A percentile compares a stretch with the other conserved stretches of the same genome.
Evolutionary conservation across 2,329 filamentous ascomycete species (phyloP).

Genomic region (Verticillium alfalfae): DNA sequence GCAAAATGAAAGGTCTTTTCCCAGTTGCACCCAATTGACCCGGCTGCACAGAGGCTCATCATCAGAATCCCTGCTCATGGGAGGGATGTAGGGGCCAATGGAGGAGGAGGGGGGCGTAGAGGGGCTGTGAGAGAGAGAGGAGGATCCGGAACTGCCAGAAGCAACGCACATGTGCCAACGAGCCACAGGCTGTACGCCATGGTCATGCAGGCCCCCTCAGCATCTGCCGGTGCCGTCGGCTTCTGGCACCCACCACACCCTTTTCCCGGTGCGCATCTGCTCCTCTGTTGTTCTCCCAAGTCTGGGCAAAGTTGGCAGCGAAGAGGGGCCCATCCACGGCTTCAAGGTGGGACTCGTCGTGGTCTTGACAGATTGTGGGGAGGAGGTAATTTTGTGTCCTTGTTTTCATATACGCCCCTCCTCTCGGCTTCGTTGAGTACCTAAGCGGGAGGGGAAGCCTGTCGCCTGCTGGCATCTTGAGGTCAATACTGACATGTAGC

Average conservation of each 20-base stretch:
- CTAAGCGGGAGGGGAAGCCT: not conserved
- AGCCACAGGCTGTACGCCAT: not conserved
- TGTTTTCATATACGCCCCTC: not conserved
- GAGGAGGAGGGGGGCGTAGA: not conserved
- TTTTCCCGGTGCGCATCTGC: not conserved
- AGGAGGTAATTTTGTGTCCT: not conserved
- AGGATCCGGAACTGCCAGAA: not conserved
- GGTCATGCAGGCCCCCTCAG: not conserved
- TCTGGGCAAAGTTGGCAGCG: not conserved
- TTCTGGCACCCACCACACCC: not conserved
- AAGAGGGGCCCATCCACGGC: not conserved
- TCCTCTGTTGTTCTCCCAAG: no score
- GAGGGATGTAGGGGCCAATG: not conserved
- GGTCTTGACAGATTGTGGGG: not conserved
- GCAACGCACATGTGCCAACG: not conserved
- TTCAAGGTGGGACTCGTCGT: not conserved
- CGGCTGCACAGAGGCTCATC: not conserved
- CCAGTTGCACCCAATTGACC: not conserved
- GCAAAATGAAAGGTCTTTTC: not conserved
- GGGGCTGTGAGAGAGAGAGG: not conserved
- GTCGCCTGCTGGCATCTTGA: not conserved
- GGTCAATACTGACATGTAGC: not conserved
- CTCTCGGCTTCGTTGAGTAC: not conserved
- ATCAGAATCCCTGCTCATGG: not conserved
- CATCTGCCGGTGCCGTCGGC: not conserved